phyloP scores from a whole-genome alignment of 2,329 filamentous ascomycete genomes.

The Penicillium paneum region DNA sequence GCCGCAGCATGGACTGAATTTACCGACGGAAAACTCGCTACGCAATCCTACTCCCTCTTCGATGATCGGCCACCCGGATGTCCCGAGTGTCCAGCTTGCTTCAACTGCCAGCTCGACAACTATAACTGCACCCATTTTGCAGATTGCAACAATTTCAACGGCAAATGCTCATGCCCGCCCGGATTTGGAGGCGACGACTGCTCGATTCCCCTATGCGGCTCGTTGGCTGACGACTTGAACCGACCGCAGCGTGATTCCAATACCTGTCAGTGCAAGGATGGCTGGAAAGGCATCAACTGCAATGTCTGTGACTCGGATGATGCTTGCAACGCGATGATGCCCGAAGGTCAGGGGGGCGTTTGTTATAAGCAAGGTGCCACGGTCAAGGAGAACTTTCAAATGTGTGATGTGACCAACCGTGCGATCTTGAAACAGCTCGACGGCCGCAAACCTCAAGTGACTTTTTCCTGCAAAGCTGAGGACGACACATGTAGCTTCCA shows the following conservation, averaged over 20 bases:
- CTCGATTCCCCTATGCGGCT: constrained; percentile 85
- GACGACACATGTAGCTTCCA: constrained; percentile 86
- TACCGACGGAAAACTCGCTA: constrained; percentile 58
- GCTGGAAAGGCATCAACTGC: constrained; percentile 97
- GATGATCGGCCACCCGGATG: constrained; percentile 62
- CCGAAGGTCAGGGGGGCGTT: constrained; percentile 73
- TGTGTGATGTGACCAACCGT: constrained; percentile 94
- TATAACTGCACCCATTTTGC: constrained; percentile 91
- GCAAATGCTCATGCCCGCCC: constrained; percentile 86
- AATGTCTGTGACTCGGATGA: constrained; percentile 84
- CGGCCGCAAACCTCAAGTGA: constrained; percentile 83
- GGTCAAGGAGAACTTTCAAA: constrained; percentile 93
- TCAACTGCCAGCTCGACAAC: constrained; percentile 94
- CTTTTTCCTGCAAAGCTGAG: constrained; percentile 81
- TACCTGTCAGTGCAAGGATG: constrained; percentile 81
- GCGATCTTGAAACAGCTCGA: constrained; percentile 87
- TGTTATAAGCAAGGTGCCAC: constrained; percentile 91
- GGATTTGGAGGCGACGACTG: constrained; percentile 96
- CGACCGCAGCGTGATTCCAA: constrained; percentile 69
- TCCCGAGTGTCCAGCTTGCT: constrained; percentile 57
- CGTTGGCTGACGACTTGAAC: constrained; percentile 75
- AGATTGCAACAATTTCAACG: constrained; percentile 81
- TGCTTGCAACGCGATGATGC: constrained; percentile 86
- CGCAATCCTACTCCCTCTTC: constrained; percentile 67
- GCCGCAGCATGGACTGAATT: constrained; percentile 48